Percentiles rank a stretch among this genome's conserved stretches.
Evolutionary conservation across 768 basidiomycete species (phyloP).

Genomic region (Gymnopilus dilepis): DNA sequence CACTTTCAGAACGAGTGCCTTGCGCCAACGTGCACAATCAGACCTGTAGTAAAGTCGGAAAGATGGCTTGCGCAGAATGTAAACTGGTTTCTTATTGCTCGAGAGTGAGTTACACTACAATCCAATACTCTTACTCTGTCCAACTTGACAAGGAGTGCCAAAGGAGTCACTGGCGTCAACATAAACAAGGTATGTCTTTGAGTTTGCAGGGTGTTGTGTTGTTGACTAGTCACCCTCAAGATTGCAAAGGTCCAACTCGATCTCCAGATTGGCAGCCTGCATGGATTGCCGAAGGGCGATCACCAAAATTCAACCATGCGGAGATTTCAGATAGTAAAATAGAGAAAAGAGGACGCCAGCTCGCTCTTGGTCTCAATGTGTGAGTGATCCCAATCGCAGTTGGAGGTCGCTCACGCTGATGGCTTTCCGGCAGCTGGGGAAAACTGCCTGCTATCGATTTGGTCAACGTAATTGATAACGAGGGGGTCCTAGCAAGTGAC

Average conservation of each 20-base stretch:
- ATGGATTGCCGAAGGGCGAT: conserved; percentile 28
- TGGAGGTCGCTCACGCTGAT: too few species aligned
- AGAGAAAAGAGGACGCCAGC: conserved; percentile 9
- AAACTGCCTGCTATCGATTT: conserved; percentile 35
- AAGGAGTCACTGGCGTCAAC: conserved; percentile 41
- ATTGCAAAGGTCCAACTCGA: conserved; percentile 31
- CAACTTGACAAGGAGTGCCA: conserved; percentile 43
- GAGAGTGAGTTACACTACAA: conserved; percentile 20
- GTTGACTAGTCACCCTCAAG: conserved; percentile 10
- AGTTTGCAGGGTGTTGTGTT: neutral
- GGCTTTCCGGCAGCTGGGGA: conserved; percentile 31
- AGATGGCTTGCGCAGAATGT: conserved; percentile 35
- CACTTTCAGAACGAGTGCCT: conserved; percentile 28
- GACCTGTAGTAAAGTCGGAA: conserved; percentile 38
- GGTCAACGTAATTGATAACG: conserved; percentile 35
- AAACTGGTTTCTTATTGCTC: conserved; percentile 52
- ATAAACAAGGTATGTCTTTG: conserved; percentile 38
- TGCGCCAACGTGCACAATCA: conserved; percentile 40
- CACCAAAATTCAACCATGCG: conserved; percentile 22
- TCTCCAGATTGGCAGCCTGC: conserved; percentile 28
- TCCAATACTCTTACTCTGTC: neutral
- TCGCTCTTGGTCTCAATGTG: conserved; percentile 26
- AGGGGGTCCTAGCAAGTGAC: conserved; percentile 14
- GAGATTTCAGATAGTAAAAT: neutral
- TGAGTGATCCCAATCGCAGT: too few species aligned